phyloP scores from a whole-genome alignment of 2,329 filamentous ascomycete species.

The Xylariaceae sp. region DNA sequence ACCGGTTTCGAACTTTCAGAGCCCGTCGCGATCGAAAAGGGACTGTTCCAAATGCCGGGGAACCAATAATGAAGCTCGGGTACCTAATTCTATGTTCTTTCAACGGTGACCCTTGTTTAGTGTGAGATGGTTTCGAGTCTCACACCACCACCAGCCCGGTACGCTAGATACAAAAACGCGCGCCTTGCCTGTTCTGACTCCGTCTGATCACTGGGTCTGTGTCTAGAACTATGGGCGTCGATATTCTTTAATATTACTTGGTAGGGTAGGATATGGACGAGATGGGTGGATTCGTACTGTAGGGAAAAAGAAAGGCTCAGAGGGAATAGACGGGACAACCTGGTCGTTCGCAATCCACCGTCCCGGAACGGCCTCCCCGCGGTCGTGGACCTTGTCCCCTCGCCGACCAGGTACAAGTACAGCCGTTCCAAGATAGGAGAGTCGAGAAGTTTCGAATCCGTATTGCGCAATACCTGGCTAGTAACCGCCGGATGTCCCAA shows the following conservation, averaged over 20 bases:
- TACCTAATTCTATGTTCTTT: too few relatives aligned
- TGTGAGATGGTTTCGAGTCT: too few relatives aligned
- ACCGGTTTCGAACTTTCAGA: too few relatives aligned
- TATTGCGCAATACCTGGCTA: neutral
- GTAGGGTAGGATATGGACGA: too few relatives aligned
- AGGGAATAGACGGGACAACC: neutral
- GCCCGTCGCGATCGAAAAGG: too few relatives aligned
- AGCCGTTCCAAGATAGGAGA: neutral
- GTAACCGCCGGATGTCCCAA: too few relatives aligned
- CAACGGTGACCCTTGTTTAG: too few relatives aligned
- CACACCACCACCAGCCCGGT: too few relatives aligned
- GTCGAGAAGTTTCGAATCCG: neutral
- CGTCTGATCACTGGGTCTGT: neutral
- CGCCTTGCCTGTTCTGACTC: neutral
- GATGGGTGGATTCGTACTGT: too few relatives aligned
- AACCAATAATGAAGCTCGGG: neutral
- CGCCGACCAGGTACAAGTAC: neutral
- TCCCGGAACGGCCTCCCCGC: neutral
- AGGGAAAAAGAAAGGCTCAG: neutral
- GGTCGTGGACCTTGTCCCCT: neutral
- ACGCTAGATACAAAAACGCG: too few relatives aligned
- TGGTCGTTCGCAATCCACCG: neutral
- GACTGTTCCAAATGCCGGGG: too few relatives aligned
- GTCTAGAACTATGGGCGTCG: neutral
- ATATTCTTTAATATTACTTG: neutral